Evolutionary conservation across 768 basidiomycete species (phyloP).

Genomic region (Saitozyma podzolica): DNA sequence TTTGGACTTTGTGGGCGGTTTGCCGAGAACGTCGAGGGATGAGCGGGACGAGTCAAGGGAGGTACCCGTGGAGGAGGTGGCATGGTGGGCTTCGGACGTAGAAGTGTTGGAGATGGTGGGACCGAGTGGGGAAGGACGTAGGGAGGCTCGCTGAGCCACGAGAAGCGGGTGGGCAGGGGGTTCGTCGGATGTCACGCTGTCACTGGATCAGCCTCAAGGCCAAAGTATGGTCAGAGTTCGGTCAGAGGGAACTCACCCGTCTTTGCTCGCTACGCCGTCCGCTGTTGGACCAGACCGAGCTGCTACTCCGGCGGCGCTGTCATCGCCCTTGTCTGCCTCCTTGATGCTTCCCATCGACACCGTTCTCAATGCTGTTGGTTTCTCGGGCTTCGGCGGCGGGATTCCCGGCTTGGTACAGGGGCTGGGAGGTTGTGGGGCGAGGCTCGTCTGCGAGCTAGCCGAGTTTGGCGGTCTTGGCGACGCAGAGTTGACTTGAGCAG

Average conservation of each 20-base stretch:
- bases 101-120: neutral
- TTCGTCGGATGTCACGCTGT: slow-evolving; percentile 12
- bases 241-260: neutral
- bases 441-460: neutral
- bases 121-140: slow-evolving; percentile 39
- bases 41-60: slow-evolving; percentile 21
- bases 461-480: slow-evolving; percentile 4
- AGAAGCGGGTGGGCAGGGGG: slow-evolving; percentile 25
- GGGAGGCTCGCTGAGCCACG: slow-evolving; percentile 35
- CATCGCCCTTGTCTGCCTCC: slow-evolving; percentile 10
- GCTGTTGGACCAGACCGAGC: neutral
- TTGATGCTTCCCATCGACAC: slow-evolving; percentile 11
- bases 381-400: slow-evolving; percentile 20
- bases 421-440: slow-evolving; percentile 19
- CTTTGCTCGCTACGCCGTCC: slow-evolving; percentile 1
- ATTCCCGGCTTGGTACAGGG: slow-evolving; percentile 24
- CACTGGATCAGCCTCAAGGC: neutral
- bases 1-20: slow-evolving; percentile 34
- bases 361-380: slow-evolving; percentile 9
- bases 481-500: slow-evolving; percentile 5
- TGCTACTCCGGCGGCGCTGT: slow-evolving; percentile 5
- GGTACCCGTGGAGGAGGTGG: slow-evolving; percentile 12
- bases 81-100: slow-evolving; percentile 9
- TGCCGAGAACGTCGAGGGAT: slow-evolving; percentile 14
- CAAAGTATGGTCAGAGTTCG: neutral